Evolutionary conservation across 495 filamentous ascomycete species (phyloP).

Genomic region (Penicillium herquei): DNA sequence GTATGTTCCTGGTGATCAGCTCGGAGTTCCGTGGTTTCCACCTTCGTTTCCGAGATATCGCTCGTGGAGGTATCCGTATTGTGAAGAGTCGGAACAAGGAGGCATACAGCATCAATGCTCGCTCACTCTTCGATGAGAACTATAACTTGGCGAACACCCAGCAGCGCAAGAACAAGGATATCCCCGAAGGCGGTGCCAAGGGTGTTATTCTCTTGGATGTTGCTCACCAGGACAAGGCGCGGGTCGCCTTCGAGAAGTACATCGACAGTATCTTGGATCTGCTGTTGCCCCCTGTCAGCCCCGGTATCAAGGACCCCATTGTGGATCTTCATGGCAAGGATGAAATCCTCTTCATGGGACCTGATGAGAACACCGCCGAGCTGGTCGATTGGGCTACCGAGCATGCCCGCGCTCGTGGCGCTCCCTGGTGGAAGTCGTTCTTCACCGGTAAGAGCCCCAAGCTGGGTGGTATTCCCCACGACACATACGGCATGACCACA

Average conservation of each 20-base stretch:
- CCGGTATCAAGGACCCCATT: conserved; percentile 98
- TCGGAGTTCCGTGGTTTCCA: conserved; percentile 97
- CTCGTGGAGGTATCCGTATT: conserved; percentile 95
- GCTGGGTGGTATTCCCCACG: conserved; percentile 94
- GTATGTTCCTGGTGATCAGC: conserved; percentile 97
- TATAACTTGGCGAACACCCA: conserved; percentile 98
- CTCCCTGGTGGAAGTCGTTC: conserved; percentile 99
- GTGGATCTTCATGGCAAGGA: conserved; percentile 91
- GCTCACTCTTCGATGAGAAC: conserved; percentile 96
- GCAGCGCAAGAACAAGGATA: conserved; percentile 99
- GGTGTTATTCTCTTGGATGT: conserved; percentile 94
- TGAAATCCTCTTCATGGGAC: conserved; percentile 97
- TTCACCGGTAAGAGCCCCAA: conserved; percentile 98
- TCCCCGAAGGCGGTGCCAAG: conserved; percentile 98
- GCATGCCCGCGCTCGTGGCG: conserved; percentile 83
- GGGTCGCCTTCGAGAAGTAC: conserved; percentile 97
- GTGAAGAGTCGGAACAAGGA: conserved; percentile 96
- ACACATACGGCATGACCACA: conserved; percentile 96
- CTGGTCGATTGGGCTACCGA: conserved; percentile 97
- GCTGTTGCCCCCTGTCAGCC: conserved; percentile 81
- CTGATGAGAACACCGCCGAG: conserved; percentile 97
- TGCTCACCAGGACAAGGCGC: conserved; percentile 86
- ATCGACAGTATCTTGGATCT: conserved; percentile 97
- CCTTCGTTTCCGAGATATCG: conserved; percentile 94
- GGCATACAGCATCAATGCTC: conserved; percentile 92